phyloP scores from a whole-genome alignment of 495 filamentous ascomycete genomes.

The Talaromyces ruber region DNA sequence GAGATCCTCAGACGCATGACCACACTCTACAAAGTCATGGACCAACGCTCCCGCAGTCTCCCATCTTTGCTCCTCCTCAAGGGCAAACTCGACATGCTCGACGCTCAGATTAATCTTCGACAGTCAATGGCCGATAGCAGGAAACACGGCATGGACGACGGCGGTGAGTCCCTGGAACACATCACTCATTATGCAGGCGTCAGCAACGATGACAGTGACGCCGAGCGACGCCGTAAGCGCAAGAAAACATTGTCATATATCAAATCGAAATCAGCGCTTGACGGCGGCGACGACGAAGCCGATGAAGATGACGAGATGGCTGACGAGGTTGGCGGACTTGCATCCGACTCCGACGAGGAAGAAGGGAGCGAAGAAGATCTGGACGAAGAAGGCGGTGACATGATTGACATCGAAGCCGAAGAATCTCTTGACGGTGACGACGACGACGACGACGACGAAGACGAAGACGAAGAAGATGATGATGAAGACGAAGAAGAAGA shows the following conservation, averaged over 20 bases:
- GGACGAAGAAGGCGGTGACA: slow-evolving; percentile 28
- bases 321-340: slow-evolving; percentile 26
- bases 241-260: slow-evolving; percentile 12
- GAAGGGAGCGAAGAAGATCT: slow-evolving; percentile 31
- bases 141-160: slow-evolving; percentile 50
- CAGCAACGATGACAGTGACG: slow-evolving; percentile 32
- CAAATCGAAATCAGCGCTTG: slow-evolving; percentile 28
- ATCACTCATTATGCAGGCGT: slow-evolving; percentile 20
- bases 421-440: slow-evolving; percentile 37
- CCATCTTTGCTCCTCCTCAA: slow-evolving; percentile 78
- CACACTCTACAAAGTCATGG: slow-evolving; percentile 72
- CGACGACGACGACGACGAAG: slow-evolving; percentile 32
- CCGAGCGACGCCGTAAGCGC: slow-evolving; percentile 22
- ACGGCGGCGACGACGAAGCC: slow-evolving; percentile 13
- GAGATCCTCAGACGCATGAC: slow-evolving; percentile 67
- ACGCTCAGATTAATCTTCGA: slow-evolving; percentile 75
- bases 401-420: slow-evolving; percentile 39
- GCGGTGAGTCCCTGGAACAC: slow-evolving; percentile 59
- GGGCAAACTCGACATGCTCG: slow-evolving; percentile 85
- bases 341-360: slow-evolving; percentile 31
- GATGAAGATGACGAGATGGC: slow-evolving; percentile 41
- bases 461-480: slow-evolving; percentile 25
- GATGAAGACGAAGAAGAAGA: slow-evolving; percentile 22
- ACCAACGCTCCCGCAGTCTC: slow-evolving; percentile 76
- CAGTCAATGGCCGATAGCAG: slow-evolving; percentile 46